Base-by-base conservation (phyloP, 129 eudicot species). In the Flaveria brownii region DNA sequence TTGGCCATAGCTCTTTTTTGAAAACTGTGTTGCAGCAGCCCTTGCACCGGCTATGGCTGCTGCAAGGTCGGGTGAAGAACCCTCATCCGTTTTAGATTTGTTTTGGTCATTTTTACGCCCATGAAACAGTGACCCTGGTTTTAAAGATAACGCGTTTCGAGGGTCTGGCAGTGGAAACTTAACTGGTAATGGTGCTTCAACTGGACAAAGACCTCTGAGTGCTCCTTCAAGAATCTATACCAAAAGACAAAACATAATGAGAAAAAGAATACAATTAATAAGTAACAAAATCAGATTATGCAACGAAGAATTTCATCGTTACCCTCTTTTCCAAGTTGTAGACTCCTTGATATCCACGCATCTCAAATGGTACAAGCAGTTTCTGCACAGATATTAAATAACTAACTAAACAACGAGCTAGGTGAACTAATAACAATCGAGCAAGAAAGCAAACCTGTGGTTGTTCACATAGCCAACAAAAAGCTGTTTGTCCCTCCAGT, bases 391-490 rank as follows among this genome's bases (percentile, higher is more conserved):
- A 14, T 0, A 43, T 28, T 46, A 43, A 70, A 18, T 14, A 59
- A 26, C 52, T 30, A n/a, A 47, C 55, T 56, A 30, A 5, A 26
- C 18, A 6, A 25, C 1, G 6, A 43, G 46, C 41, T 22, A 50
- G 20, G 5, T 36, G 70, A 82, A 51, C 67, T 7, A 43, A 33
- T 43, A 26, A 60, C 33, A 20, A 56, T 28, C 18, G 54, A 41
- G 23, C 33, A 68, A 64, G 22, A 50, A 50, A 20, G 41, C 46
- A 70, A 59, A 93, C 98, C 97, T 91, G 93, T 18, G 98, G 97
- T 77, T 86, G 71, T 86, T 93, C 98, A 12, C 98, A 93, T 26
- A 93, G 88, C 98, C 98, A 93, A 82, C 97, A 91, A 86, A 73
- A 90, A 5, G 92, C 83, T 17, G 97, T 90, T 86, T 74, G 91